phyloP scores from a whole-genome alignment of 495 filamentous ascomycete species.

The Neurospora sp. region DNA sequence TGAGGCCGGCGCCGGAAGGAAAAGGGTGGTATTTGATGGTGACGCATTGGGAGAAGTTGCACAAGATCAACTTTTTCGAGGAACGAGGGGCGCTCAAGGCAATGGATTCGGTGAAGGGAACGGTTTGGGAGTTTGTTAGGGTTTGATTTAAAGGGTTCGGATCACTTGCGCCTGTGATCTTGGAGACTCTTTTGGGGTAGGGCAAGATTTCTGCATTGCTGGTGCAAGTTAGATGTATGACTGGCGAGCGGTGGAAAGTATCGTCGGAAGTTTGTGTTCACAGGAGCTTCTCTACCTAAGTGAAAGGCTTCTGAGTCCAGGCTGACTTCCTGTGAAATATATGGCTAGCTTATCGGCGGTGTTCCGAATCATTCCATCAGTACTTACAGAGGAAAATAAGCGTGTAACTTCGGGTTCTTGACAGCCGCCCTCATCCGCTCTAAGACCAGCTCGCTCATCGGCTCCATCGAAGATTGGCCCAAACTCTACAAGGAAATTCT shows the following conservation, averaged over 20 bases:
- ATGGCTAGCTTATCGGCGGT: neutral
- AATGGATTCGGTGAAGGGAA: neutral
- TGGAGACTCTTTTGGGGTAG: neutral
- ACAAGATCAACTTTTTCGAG: neutral
- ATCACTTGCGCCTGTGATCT: neutral
- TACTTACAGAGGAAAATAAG: slow-evolving; percentile 32
- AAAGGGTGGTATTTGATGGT: neutral
- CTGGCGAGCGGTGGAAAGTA: neutral
- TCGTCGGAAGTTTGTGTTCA: neutral
- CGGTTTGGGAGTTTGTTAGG: neutral
- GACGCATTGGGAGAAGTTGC: neutral
- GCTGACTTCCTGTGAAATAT: neutral
- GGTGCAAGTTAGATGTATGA: neutral
- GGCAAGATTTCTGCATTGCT: neutral
- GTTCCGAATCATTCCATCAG: neutral
- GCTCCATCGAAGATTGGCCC: slow-evolving; percentile 43
- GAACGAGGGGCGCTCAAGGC: neutral
- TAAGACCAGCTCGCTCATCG: slow-evolving; percentile 31
- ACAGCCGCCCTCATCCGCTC: slow-evolving; percentile 31
- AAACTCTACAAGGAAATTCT: slow-evolving; percentile 27
- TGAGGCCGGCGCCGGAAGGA: neutral
- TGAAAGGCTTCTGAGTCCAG: neutral
- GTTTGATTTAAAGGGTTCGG: neutral
- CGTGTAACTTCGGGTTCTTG: slow-evolving; percentile 27
- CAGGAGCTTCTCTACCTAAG: neutral